Conservation (phyloP, 2,329 filamentous ascomycete species). For the Trichoderma sp. region DNA sequence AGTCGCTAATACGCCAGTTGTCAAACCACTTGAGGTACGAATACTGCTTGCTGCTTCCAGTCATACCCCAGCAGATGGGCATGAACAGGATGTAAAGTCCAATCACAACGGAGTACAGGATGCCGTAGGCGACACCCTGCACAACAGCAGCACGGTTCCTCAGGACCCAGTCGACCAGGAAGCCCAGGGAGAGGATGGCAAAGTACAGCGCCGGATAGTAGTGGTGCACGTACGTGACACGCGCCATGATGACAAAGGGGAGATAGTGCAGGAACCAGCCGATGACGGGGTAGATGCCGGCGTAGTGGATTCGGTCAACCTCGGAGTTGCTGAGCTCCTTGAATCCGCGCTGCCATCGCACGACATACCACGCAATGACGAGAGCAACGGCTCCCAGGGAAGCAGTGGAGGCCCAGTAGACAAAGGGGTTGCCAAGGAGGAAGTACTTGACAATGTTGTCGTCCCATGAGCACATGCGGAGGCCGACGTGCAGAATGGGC, state of each 20-base stretch:
- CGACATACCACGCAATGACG: conserved; percentile 78
- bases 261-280: conserved; percentile 97
- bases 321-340: conserved; percentile 76
- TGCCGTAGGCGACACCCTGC: conserved; percentile 69
- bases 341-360: conserved; percentile 96
- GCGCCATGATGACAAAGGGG: conserved; percentile 95
- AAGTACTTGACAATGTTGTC: conserved; percentile 97
- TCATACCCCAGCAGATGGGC: conserved; percentile 96
- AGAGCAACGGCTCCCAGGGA: conserved; percentile 73
- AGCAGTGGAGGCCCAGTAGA: conserved; percentile 92
- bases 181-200: conserved; percentile 85
- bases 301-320: conserved; percentile 92
- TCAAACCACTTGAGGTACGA: conserved; percentile 92
- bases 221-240: conserved; percentile 98
- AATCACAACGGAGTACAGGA: conserved; percentile 73
- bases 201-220: conserved; percentile 99
- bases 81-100: conserved; percentile 88
- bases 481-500: conserved; percentile 91
- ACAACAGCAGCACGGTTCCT: conserved; percentile 64
- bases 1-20: conserved; percentile 79
- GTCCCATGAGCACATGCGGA: conserved; percentile 99
- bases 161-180: conserved; percentile 83
- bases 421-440: conserved; percentile 90
- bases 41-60: conserved; percentile 80
- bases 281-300: conserved; percentile 84